phyloP scores from a whole-genome alignment of 768 basidiomycete species.

The Thelephora ganbajun region DNA sequence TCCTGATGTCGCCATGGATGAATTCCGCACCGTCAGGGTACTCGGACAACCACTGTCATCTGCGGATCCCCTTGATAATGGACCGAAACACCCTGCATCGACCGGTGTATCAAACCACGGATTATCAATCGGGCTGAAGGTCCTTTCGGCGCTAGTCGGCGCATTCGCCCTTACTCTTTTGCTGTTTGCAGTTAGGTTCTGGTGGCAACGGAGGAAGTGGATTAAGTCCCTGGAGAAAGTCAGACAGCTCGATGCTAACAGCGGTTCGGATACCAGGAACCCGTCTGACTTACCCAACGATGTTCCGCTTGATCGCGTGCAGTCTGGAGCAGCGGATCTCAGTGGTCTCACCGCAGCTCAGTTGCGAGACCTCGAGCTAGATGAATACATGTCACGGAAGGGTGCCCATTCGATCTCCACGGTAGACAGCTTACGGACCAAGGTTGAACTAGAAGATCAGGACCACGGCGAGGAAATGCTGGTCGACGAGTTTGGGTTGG shows the following conservation, averaged over 20 bases:
- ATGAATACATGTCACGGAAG: too few relatives aligned
- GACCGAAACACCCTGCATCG: background rate
- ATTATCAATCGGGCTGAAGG: constrained; percentile 45
- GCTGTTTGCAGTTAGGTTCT: constrained; percentile 38
- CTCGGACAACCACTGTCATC: constrained; percentile 38
- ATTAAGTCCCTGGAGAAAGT: background rate
- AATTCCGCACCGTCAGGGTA: constrained; percentile 60
- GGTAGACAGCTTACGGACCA: too few relatives aligned
- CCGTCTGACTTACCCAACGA: too few relatives aligned
- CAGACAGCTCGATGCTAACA: too few relatives aligned
- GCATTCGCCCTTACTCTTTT: constrained; percentile 42
- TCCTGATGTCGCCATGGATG: constrained; percentile 40
- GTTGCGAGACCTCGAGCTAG: too few relatives aligned
- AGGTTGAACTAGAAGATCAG: background rate
- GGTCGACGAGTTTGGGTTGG: background rate
- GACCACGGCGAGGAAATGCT: background rate
- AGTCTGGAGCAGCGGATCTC: too few relatives aligned
- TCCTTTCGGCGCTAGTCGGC: constrained; percentile 42
- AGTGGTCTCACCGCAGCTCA: too few relatives aligned
- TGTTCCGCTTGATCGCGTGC: too few relatives aligned
- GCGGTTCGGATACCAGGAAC: too few relatives aligned
- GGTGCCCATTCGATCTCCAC: too few relatives aligned
- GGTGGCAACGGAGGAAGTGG: background rate
- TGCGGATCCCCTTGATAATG: constrained; percentile 5
- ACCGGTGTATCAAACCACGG: constrained; percentile 19